Evolutionary conservation across 192 early-diverging fungal species (phyloP).

Genomic region (Backusella liffmaniae): DNA sequence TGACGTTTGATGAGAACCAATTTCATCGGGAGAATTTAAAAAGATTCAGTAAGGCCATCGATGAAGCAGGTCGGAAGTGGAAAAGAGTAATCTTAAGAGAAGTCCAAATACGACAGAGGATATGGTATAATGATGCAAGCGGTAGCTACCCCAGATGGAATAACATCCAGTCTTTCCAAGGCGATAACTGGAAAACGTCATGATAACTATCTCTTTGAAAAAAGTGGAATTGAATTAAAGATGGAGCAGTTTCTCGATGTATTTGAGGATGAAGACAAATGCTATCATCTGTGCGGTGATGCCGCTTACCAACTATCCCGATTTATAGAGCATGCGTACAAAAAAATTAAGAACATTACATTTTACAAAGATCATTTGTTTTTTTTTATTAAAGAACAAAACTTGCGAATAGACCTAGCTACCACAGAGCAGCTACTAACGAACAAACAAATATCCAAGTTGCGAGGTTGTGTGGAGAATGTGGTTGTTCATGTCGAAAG

Average conservation of each 20-base stretch:
- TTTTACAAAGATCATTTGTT: neutral
- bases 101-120: too few relatives aligned
- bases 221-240: neutral
- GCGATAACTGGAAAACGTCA: neutral
- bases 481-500: neutral
- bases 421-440: neutral
- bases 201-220: neutral
- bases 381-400: neutral
- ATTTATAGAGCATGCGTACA: neutral
- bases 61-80: too few relatives aligned
- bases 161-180: neutral
- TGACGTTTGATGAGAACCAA: neutral
- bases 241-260: neutral
- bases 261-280: neutral
- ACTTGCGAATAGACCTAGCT: neutral
- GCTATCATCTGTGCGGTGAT: neutral
- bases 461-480: neutral
- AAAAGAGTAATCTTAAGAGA: too few relatives aligned
- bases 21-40: neutral
- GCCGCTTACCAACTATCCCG: neutral
- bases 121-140: neutral
- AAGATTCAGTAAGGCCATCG: neutral
- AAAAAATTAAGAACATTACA: neutral
- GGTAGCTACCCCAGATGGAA: neutral
- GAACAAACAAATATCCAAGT: neutral